phyloP scores from a whole-genome alignment of 352 stramenopile genomes.

The Globisporangium nodosum region DNA sequence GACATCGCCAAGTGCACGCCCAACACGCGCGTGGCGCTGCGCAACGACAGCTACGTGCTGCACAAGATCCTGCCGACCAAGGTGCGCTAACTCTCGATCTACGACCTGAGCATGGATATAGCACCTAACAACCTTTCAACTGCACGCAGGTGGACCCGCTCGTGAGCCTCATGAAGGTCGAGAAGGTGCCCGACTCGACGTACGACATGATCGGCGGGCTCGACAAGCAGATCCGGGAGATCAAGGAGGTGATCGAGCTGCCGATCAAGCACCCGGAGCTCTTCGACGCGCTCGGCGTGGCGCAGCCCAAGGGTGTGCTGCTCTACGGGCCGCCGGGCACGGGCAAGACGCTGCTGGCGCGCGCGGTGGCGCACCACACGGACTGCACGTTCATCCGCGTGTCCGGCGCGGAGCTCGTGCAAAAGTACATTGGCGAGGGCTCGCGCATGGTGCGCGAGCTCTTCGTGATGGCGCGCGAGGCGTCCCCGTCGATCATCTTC shows the following conservation, averaged over 20 bases:
- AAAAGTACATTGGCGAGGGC: constrained; percentile 99
- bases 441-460: constrained; percentile 99
- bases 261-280: constrained; percentile 99
- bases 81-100: constrained; percentile 18
- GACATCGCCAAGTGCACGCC: constrained; percentile 96
- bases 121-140: too few species aligned
- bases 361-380: constrained; percentile 98
- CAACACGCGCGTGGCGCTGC: constrained; percentile 98
- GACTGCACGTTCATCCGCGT: constrained; percentile 99
- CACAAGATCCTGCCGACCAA: constrained; percentile 99
- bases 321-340: constrained; percentile 97
- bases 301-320: constrained; percentile 95
- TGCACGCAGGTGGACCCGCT: constrained; percentile 72
- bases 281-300: constrained; percentile 98
- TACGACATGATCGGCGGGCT: constrained; percentile 99
- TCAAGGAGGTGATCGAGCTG: constrained; percentile 99
- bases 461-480: constrained; percentile 97
- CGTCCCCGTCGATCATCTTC: constrained; percentile 99
- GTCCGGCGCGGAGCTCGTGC: constrained; percentile 97
- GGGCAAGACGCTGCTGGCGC: constrained; percentile 97
- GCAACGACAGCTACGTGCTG: constrained; percentile 99
- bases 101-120: too few species aligned
- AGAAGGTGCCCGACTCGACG: constrained; percentile 99
- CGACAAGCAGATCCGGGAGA: constrained; percentile 99
- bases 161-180: constrained; percentile 95